A percentile compares a stretch with the other conserved stretches of the same genome.
Evolutionary conservation across 345 rosid species (phyloP).

Genomic region (Eutrema japonicum): DNA sequence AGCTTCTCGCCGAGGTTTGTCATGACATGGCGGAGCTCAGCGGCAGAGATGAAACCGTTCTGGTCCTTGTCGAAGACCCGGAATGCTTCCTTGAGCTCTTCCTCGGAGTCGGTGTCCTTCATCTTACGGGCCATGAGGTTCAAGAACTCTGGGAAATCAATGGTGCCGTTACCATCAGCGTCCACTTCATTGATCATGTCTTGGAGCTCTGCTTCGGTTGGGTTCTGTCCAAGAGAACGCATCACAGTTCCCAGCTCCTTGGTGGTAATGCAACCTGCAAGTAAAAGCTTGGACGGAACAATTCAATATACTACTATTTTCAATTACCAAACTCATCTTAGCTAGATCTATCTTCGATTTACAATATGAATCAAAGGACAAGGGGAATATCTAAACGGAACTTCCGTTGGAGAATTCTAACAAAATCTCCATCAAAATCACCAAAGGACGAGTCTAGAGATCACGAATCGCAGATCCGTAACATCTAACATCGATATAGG

Average conservation of each 20-base stretch:
- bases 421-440: constrained; percentile 2
- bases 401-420: neutral
- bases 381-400: neutral
- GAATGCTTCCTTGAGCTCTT: constrained; percentile 90
- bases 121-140: constrained; percentile 89
- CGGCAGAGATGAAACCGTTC: constrained; percentile 85
- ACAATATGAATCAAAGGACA: neutral
- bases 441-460: neutral
- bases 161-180: constrained; percentile 84
- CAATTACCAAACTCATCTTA: neutral
- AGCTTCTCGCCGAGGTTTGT: constrained; percentile 87
- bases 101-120: constrained; percentile 89
- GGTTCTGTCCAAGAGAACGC: constrained; percentile 86
- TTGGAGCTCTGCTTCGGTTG: constrained; percentile 86
- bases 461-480: constrained; percentile 34
- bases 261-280: constrained; percentile 79
- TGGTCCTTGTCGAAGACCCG: constrained; percentile 87
- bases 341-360: neutral
- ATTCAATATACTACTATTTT: neutral
- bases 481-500: constrained; percentile 16
- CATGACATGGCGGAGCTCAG: constrained; percentile 92
- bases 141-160: constrained; percentile 82
- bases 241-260: constrained; percentile 90
- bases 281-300: neutral
- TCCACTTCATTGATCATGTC: constrained; percentile 90